Evolutionary conservation across 116 monocot genomes (phyloP), one percentile per base, ranked within the genome.

Genomic region (Iris pallida): DNA sequence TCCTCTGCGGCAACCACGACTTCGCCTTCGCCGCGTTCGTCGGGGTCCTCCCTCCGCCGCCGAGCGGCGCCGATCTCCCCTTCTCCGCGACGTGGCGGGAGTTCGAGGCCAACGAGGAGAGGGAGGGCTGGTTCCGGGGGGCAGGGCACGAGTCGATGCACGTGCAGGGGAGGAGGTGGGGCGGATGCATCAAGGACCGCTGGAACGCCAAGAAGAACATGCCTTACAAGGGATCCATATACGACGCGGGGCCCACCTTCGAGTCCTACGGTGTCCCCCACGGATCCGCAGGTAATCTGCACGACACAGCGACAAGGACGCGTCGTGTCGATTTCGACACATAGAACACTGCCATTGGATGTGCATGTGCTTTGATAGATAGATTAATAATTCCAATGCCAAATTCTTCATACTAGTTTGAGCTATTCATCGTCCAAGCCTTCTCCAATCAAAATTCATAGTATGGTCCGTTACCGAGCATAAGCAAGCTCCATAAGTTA

Each of bases 1-100:
- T 89, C 79, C 90, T 97, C 57, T 89, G 87, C 73, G 97, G 97
- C 53, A 97, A 97, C 83, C 97, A 97, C 77, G 97, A 97, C 69
- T 18, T 97, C 43, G 92, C 97, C 76, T 92, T 97, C 77, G 82
- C 97, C 16, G 90, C 97, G 56, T 97, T 97, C 77, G 81, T 92
- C 57, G 85, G 80, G 16, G 85, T 85, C 14, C 82, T 97, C 41
- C 85, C 92, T 7, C 79, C 83, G 49, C 87, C 89, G 16, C 85
- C 84, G 49, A 80, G 77, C 51, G 79, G 88, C 11, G 79, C 87
- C 17, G 63, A 65, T 41, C 82, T 85, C 70, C 64, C 66, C 30
- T 86, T 86, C 70, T 61, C 66, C 16, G 79, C 76, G 53, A 92
- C 92, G 41, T 97, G 97, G 97, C 53, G 18, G 60, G 97, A 97